Base-by-base conservation (phyloP, 768 basidiomycete genomes). In the Pleurotus salmoneostramineus region DNA sequence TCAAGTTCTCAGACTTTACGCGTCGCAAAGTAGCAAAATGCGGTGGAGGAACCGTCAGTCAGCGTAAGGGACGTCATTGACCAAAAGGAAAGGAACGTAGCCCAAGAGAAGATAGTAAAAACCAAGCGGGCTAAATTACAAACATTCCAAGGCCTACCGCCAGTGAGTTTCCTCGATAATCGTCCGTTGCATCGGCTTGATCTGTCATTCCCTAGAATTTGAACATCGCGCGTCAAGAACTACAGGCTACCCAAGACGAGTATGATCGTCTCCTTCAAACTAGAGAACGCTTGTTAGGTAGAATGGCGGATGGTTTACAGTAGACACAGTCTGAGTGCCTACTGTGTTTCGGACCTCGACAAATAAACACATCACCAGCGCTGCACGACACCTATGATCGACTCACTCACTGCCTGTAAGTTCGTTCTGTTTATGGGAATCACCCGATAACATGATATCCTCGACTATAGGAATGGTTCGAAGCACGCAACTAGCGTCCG, bases 131-230 rank as follows among this genome's bases (percentile, higher is more conserved):
- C 73, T 2, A 79, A 74, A 61, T 62, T 82, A 31, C 71, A 72
- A 56, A 73, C 77, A 4, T 83, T 80, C 63, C 76, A 76, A 60
- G 80, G 79, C 0, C 66, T 83, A 8, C 80, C 82, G 14, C 79
- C 81, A 1, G 81, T 81, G 64, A 31, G 69, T 61, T 0, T 10
- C 21, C 27, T 31, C n/a, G 12, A 7, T 48, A 15, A 21, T 7
- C 31, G n/a, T 46, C 21, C 11, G 1, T 27, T 48, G 37, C 15
- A 15, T n/a, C 40, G 11, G 10, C 6, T 27, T 52, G 27, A 58
- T 12, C 46, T n/a, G 36, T 37, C 34, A 17, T 34, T 44, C 3
- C 7, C 1, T 47, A 82, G 81, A 80, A 81, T 52, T 61, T 82
- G 5, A 76, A 80, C 5, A 64, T 81, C 2, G 80, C 81, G 0